Evolutionary conservation across 2,329 filamentous ascomycete genomes (phyloP), one percentile per base, ranked within the genome.

Genomic region (Ramichloridium luteum): DNA sequence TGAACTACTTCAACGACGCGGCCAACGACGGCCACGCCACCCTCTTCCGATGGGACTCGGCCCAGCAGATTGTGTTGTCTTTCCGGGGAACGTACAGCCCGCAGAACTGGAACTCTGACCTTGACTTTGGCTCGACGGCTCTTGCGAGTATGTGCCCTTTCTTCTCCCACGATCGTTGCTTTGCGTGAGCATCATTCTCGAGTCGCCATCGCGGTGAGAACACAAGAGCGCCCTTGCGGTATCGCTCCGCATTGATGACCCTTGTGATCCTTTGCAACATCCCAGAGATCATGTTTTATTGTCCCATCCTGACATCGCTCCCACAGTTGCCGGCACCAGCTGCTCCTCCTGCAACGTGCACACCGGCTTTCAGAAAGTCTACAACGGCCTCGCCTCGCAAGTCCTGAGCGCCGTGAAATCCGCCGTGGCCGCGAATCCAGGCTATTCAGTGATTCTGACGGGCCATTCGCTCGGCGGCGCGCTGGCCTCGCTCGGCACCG

Each of bases 401-500:
- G 62, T 68, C 11, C 41, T 67, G 5, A 41, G 47, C 2, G 63
- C 61, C 32, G 48, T 79, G 13, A 40, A 53, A 13, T 36, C 50
- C 1, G 70, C 70, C 3, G 51, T 49, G 25, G 46, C 49, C 1
- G 50, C 59, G 16, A 55, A 72, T 55, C 25, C 31, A 28, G 40
- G 37, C 28, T 77, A 67, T 58, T 52, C 52, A 27, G 48, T 80
- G 48, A 50, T 77, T 12, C 53, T 67, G n/a, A 74, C 74, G 0
- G 79, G 78, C 20, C 77, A 82, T 59, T 78, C 73, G 6, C 69
- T 83, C 3, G 78, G 78, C 28, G 78, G 62, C 15, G 75, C 75
- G 5, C 59, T 82, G 2, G 73, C 68, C 23, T 72, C 68, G 5
- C 51, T 83, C 4, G 76, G 64, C 0, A 70, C 65, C 0, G 70